A percentile compares a stretch with the other conserved stretches of the same genome.
These are phyloP conservation scores for Alternaria brassicicola DNA, from an alignment of 2,329 filamentous ascomycete genomes.

Conservation along the genomic window DNA sequence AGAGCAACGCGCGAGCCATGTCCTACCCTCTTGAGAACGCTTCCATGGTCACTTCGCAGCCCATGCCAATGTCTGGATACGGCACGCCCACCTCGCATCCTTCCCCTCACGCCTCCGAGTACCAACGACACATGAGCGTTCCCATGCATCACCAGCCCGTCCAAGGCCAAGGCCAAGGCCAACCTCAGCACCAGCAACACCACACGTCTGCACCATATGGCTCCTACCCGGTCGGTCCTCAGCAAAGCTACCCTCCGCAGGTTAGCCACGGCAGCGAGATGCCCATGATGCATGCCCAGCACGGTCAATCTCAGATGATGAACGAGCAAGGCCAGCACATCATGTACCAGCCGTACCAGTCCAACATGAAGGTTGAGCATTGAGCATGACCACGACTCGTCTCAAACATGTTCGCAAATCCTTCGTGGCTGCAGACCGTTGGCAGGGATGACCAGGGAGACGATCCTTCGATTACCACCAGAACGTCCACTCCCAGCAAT, in stretches of 20 bases:
- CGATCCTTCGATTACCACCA: not conserved
- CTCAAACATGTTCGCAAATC: conserved; percentile 10
- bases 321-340: conserved; percentile 47
- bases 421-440: conserved; percentile 14
- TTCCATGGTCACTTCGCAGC: conserved; percentile 44
- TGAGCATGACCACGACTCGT: conserved; percentile 22
- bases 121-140: conserved; percentile 47
- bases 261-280: conserved; percentile 45
- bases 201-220: conserved; percentile 37
- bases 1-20: conserved; percentile 47
- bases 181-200: conserved; percentile 36
- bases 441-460: conserved; percentile 3
- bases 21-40: conserved; percentile 49
- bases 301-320: conserved; percentile 47
- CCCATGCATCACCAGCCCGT: conserved; percentile 43
- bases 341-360: conserved; percentile 45
- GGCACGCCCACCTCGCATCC: conserved; percentile 46
- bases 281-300: conserved; percentile 47
- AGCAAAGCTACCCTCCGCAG: conserved; percentile 45
- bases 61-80: conserved; percentile 48
- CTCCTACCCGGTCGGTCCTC: conserved; percentile 34
- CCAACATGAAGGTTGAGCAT: conserved; percentile 51
- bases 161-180: conserved; percentile 34
- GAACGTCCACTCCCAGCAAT: conserved; percentile 7
- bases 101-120: conserved; percentile 45